Evolutionary conservation across 2,329 filamentous ascomycete species (phyloP).

Genomic region (Domatiomyces catenatus): DNA sequence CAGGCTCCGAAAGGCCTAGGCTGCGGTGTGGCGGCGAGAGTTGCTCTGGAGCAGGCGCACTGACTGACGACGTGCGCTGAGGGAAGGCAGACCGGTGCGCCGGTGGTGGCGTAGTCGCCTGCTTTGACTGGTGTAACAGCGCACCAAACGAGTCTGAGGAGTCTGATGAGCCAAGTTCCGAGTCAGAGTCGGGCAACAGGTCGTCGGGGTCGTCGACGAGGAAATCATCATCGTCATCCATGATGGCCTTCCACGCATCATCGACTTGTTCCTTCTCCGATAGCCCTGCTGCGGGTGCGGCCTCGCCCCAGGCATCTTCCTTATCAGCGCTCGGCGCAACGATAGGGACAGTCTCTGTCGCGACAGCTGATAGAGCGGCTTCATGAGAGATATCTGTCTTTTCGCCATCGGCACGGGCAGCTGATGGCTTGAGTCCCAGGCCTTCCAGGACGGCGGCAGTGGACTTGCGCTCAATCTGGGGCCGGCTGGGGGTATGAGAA

Average conservation of each 20-base stretch:
- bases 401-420: too few species aligned
- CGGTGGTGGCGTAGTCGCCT: slow-evolving; percentile 4
- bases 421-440: neutral
- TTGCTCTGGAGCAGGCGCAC: slow-evolving; percentile 37
- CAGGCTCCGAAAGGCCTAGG: slow-evolving; percentile 9
- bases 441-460: neutral
- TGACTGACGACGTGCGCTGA: slow-evolving; percentile 18
- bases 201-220: slow-evolving; percentile 62
- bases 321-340: neutral
- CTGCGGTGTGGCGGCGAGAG: slow-evolving; percentile 31
- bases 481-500: neutral
- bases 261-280: neutral
- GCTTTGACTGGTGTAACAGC: slow-evolving; percentile 13
- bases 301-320: neutral
- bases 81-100: slow-evolving; percentile 16
- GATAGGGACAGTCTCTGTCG: too few species aligned
- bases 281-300: neutral
- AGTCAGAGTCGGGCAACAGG: slow-evolving; percentile 56
- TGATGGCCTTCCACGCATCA: slow-evolving; percentile 51
- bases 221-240: slow-evolving; percentile 58
- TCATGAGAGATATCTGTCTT: too few species aligned
- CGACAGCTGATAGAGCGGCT: neutral
- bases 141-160: slow-evolving; percentile 11
- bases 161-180: slow-evolving; percentile 10
- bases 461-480: neutral